These are phyloP conservation scores for Penicillium sp. DNA, from an alignment of 2,329 filamentous ascomycete species.

Conservation along the genomic window DNA sequence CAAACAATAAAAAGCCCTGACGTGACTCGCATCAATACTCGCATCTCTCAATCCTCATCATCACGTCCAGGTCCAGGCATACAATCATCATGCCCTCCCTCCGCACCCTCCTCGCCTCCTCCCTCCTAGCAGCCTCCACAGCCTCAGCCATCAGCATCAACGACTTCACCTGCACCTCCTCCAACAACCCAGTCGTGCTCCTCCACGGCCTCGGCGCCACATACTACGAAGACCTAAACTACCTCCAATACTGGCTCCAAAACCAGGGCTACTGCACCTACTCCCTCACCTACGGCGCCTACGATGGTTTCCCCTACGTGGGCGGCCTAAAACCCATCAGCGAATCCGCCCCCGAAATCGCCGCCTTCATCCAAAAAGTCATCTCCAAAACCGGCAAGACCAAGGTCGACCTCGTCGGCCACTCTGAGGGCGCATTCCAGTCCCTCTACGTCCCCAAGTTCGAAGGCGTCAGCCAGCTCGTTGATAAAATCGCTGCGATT, in stretches of 20 bases:
- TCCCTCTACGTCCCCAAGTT: slow-evolving; percentile 45
- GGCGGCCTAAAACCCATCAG: slow-evolving; percentile 44
- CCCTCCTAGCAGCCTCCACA: slow-evolving; percentile 19
- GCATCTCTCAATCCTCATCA: neutral
- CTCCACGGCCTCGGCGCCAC: slow-evolving; percentile 43
- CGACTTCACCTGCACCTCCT: slow-evolving; percentile 38
- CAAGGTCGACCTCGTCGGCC: slow-evolving; percentile 48
- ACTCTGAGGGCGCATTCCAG: slow-evolving; percentile 49
- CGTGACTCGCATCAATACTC: neutral
- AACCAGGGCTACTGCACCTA: slow-evolving; percentile 47
- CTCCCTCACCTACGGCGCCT: slow-evolving; percentile 46
- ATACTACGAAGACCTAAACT: slow-evolving; percentile 42
- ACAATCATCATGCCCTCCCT: slow-evolving; percentile 18
- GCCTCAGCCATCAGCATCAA: slow-evolving; percentile 31
- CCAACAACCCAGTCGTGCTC: slow-evolving; percentile 38
- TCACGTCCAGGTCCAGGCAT: neutral
- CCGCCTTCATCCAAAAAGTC: slow-evolving; percentile 43
- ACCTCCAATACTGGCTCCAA: slow-evolving; percentile 40
- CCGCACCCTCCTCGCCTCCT: slow-evolving; percentile 14
- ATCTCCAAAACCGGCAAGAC: slow-evolving; percentile 36
- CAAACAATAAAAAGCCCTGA: slow-evolving; percentile 4
- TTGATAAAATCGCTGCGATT: slow-evolving; percentile 40
- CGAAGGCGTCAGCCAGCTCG: slow-evolving; percentile 30
- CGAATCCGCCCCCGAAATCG: slow-evolving; percentile 44
- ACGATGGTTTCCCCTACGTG: slow-evolving; percentile 39